A percentile compares a stretch with the other conserved stretches of the same genome.
These are phyloP conservation scores for Fragaria iinumae DNA, from an alignment of 306 rosid genomes.

Conservation along the genomic window DNA sequence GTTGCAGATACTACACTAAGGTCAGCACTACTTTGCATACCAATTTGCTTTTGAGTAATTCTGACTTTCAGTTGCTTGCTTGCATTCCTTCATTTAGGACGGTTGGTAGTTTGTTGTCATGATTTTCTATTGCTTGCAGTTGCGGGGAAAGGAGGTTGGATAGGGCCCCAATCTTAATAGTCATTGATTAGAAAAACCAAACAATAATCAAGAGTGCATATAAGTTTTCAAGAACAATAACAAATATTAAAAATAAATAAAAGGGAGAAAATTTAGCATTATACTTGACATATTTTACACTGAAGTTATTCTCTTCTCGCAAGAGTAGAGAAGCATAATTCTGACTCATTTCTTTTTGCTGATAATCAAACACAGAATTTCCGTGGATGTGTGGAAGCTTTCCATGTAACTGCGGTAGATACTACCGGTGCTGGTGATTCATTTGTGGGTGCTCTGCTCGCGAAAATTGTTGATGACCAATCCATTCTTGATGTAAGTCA, in stretches of 20 bases:
- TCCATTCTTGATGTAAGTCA: constrained; percentile 68
- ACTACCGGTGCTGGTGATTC: constrained; percentile 98
- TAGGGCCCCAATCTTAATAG: background rate
- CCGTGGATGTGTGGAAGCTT: constrained; percentile 72
- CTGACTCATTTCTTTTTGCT: background rate
- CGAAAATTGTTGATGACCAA: constrained; percentile 83
- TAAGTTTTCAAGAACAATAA: background rate
- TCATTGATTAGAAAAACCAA: background rate
- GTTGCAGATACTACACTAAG: constrained; percentile 92
- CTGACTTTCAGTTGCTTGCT: constrained; percentile 12
- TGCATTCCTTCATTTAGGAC: background rate
- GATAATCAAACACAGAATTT: constrained; percentile 47
- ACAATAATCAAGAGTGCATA: background rate
- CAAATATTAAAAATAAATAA: background rate
- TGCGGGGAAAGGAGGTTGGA: background rate
- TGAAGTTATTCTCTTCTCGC: background rate
- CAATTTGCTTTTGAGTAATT: background rate
- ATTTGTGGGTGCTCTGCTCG: constrained; percentile 73
- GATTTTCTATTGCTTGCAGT: background rate
- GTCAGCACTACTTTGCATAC: constrained; percentile 26
- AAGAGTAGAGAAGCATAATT: background rate
- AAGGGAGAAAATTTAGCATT: background rate
- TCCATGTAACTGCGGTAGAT: constrained; percentile 67
- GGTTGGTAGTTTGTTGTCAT: background rate
- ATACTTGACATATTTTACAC: background rate